phyloP scores from a whole-genome alignment of 2,329 filamentous ascomycete species.

The Ustulina deusta region DNA sequence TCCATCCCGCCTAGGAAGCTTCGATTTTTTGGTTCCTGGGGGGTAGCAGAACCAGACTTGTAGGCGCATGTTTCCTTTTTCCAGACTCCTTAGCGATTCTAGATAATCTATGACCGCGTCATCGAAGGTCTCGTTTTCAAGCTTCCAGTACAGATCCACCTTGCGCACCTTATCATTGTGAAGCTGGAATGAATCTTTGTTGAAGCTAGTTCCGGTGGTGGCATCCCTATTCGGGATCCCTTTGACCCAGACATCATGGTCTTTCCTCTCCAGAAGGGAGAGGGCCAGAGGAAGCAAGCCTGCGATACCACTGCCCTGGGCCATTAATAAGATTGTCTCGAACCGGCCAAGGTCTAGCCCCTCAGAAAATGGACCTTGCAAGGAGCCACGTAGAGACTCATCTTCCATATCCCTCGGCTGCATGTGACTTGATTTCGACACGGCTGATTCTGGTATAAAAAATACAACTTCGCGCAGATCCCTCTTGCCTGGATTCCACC shows the following conservation, averaged over 20 bases:
- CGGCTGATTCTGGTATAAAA: slow-evolving; percentile 7
- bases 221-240: neutral
- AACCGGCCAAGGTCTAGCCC: slow-evolving; percentile 1
- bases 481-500: neutral
- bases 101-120: neutral
- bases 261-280: neutral
- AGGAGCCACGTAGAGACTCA: neutral
- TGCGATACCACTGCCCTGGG: neutral
- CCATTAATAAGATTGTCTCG: slow-evolving; percentile 9
- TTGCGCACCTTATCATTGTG: neutral
- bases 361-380: slow-evolving; percentile 8
- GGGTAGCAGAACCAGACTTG: neutral
- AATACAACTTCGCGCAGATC: slow-evolving; percentile 4
- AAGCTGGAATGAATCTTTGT: slow-evolving; percentile 2
- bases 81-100: neutral
- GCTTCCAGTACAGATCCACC: neutral
- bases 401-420: neutral
- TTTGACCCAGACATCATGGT: slow-evolving; percentile 4
- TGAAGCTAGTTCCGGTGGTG: slow-evolving; percentile 2
- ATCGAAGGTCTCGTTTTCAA: neutral
- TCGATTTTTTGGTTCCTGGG: neutral
- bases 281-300: slow-evolving; percentile 6
- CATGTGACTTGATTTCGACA: slow-evolving; percentile 9
- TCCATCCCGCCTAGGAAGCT: neutral
- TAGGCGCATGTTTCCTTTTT: neutral